Conservation (phyloP, 2,329 filamentous ascomycete genomes). For the Neurospora sp. region DNA sequence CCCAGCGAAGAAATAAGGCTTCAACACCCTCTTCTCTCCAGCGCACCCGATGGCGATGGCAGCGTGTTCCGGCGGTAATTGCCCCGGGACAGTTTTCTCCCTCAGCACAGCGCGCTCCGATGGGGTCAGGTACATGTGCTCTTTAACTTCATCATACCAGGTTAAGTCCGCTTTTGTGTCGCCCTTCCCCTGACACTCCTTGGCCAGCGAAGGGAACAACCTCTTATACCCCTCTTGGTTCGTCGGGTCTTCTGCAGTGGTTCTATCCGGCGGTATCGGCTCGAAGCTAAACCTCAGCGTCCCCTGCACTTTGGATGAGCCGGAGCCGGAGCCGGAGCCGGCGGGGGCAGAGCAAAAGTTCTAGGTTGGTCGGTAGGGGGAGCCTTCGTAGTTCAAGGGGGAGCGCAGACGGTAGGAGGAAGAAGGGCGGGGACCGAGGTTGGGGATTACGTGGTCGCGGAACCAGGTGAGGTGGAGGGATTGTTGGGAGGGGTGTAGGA, state of each 20-base stretch:
- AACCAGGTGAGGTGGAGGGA: constrained; percentile 5
- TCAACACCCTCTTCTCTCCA: constrained; percentile 4
- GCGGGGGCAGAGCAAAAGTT: constrained; percentile 3
- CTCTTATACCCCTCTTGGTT: neutral
- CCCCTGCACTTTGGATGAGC: neutral
- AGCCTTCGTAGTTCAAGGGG: constrained; percentile 7
- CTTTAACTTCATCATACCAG: neutral
- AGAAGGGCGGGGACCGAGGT: constrained; percentile 2
- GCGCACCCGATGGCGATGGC: constrained; percentile 22
- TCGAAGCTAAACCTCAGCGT: neutral
- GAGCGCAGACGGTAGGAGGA: neutral
- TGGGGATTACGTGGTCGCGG: constrained; percentile 6
- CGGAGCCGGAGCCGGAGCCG: neutral
- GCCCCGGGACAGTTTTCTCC: neutral
- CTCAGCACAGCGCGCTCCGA: neutral
- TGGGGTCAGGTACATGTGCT: neutral
- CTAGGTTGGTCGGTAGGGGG: constrained; percentile 9
- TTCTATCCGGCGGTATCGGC: neutral
- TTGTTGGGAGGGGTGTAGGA: constrained; percentile 5
- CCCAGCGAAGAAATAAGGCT: constrained; percentile 7
- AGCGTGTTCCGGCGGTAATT: constrained; percentile 20
- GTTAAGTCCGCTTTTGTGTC: neutral
- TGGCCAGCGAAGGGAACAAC: neutral
- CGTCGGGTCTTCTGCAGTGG: neutral
- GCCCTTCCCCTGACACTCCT: neutral